phyloP scores from a whole-genome alignment of 495 filamentous ascomycete species.

The Parmelia sp. region DNA sequence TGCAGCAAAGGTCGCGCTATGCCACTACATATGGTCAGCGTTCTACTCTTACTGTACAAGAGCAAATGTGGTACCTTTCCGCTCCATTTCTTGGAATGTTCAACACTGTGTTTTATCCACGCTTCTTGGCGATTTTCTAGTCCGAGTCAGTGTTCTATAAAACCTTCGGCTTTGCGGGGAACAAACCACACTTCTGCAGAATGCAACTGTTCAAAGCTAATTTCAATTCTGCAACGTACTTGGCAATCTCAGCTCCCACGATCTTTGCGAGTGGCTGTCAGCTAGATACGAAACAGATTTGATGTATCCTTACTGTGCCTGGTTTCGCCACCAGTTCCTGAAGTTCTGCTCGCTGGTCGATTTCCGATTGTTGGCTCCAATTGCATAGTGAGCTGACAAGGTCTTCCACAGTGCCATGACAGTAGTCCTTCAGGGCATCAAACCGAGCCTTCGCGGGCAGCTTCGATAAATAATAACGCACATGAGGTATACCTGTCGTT shows the following conservation, averaged over 20 bases:
- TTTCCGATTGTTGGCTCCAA: not conserved
- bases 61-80: not conserved
- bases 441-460: not conserved
- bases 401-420: not conserved
- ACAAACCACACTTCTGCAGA: not conserved
- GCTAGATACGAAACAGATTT: not conserved
- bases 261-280: not conserved
- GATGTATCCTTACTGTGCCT: not conserved
- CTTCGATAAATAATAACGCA: not conserved
- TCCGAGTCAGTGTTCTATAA: not conserved
- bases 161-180: not conserved
- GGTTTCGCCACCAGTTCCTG: not conserved
- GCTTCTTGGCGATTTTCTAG: not conserved
- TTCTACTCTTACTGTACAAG: not conserved
- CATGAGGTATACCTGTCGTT: not conserved
- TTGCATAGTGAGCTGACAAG: not conserved
- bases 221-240: not conserved
- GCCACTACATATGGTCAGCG: not conserved
- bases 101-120: not conserved
- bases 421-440: constrained; percentile 2
- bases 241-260: not conserved
- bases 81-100: not conserved
- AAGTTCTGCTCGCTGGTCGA: constrained; percentile 5
- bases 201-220: not conserved
- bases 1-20: not conserved